Evolutionary conservation across 129 eudicot species (phyloP).

Genomic region (Flaveria brownii): DNA sequence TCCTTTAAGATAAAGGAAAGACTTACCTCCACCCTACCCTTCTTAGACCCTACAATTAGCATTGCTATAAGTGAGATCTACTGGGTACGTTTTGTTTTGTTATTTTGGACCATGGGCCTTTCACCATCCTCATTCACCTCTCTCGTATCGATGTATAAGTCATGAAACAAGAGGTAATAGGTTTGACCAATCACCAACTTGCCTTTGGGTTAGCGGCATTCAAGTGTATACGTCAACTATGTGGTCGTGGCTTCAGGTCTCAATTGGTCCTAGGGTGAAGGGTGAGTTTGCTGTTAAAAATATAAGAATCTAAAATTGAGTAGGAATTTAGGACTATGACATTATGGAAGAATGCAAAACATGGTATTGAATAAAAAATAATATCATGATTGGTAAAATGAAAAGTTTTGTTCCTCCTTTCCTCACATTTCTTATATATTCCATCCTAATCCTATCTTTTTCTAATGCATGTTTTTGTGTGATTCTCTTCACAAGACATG

Average conservation of each 20-base stretch:
- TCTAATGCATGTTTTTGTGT: neutral
- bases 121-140: constrained; percentile 1
- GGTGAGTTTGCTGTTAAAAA: neutral
- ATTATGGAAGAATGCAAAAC: constrained; percentile 13
- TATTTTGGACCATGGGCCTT: neutral
- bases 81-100: too few species aligned
- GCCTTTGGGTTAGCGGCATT: neutral
- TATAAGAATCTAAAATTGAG: neutral
- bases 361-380: neutral
- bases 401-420: neutral
- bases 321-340: neutral
- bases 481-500: neutral
- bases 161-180: constrained; percentile 8
- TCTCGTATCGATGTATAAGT: neutral
- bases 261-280: neutral
- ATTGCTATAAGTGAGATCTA: too few species aligned
- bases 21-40: too few species aligned
- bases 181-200: neutral
- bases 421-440: neutral
- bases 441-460: neutral
- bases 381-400: neutral
- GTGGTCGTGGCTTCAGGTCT: neutral
- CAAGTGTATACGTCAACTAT: neutral
- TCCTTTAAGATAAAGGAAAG: too few species aligned
- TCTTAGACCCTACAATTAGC: too few species aligned